These are phyloP conservation scores for Pythium apleroticum DNA, from an alignment of 352 stramenopile genomes.

Conservation along the genomic window DNA sequence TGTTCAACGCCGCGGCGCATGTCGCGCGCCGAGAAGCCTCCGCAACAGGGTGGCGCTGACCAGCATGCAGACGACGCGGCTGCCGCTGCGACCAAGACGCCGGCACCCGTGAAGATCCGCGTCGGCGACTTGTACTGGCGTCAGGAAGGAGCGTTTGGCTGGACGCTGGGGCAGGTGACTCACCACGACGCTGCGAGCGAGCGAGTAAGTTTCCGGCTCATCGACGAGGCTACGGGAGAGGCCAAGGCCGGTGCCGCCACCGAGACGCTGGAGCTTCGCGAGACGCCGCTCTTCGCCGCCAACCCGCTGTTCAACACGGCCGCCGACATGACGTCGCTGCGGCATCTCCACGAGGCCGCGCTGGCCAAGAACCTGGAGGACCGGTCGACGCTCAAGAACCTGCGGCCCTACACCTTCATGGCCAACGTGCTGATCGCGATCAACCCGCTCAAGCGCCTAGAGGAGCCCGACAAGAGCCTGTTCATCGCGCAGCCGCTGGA, in stretches of 20 bases:
- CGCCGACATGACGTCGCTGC: conserved; percentile 80
- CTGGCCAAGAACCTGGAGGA: conserved; percentile 89
- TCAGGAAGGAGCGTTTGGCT: conserved; percentile 59
- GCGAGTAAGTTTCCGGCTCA: conserved; percentile 43
- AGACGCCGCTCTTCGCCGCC: conserved; percentile 56
- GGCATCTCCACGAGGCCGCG: conserved; percentile 82
- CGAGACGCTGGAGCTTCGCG: conserved; percentile 42
- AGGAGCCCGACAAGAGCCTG: conserved; percentile 69
- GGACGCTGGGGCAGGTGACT: conserved; percentile 69
- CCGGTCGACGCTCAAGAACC: conserved; percentile 65
- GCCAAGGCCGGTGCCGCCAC: conserved; percentile 23
- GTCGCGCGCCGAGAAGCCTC: not conserved
- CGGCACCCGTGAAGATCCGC: conserved; percentile 31
- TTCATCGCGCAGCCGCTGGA: conserved; percentile 71
- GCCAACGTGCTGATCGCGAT: conserved; percentile 85
- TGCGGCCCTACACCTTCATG: conserved; percentile 87
- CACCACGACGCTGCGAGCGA: conserved; percentile 40
- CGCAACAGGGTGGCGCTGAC: conserved; percentile 1
- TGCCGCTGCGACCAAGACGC: conserved; percentile 4
- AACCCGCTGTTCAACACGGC: conserved; percentile 76
- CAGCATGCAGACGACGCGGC: conserved; percentile 4
- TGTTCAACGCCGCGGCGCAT: conserved; percentile 8
- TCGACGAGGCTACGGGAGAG: conserved; percentile 71
- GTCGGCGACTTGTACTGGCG: conserved; percentile 85
- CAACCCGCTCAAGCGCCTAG: conserved; percentile 75